Evolutionary conservation across 768 basidiomycete genomes (phyloP), one percentile per base, ranked within the genome.

Genomic region (Psilocybe subaeruginosa): DNA sequence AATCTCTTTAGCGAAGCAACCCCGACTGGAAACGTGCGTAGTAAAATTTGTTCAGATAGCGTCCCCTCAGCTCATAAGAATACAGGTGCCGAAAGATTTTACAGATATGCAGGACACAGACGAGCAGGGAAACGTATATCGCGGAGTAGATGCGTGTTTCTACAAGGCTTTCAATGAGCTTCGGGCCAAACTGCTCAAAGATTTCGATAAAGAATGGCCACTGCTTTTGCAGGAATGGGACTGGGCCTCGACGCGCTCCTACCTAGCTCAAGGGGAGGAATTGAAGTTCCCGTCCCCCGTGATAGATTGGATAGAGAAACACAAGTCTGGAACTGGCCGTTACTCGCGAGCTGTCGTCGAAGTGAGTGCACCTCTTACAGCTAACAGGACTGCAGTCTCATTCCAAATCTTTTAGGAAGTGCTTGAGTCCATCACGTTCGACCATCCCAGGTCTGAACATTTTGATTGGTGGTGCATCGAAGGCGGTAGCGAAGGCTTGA

Each of bases 161-260:
- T 50, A 54, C 37, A 50, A 63, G 47, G 62, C 61, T 39, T 63
- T 70, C 47, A 59, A 59, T 8, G 58, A 54, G 0, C 39, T 59
- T 59, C 58, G 57, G 4, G 35, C 47, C 11, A 51, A 58, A 37
- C 33, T 59, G 5, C 51, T 65, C n/a, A 37, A 29, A 11, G 57
- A 68, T 50, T 60, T 60, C 30, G 45, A 69, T 2, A 46, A 56
- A 50, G 70, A 68, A 14, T 72, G 70, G 70, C 53, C 67, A 46
- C 49, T 65, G 30, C 61, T 72, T 27, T 62, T 72, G 65, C 33
- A 56, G 56, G n/a, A 59, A 46, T 63, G 50, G 37, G 69, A 72
- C 56, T 52, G 59, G 52, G 60, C 61, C 27, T 71, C 70, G 5
- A 67, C 64, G 14, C 64, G 70, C 5, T 49, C 64, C 4, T 72